Conservation (phyloP, 1,139 yeast genomes). For the Suhomyces guaymorum region DNA sequence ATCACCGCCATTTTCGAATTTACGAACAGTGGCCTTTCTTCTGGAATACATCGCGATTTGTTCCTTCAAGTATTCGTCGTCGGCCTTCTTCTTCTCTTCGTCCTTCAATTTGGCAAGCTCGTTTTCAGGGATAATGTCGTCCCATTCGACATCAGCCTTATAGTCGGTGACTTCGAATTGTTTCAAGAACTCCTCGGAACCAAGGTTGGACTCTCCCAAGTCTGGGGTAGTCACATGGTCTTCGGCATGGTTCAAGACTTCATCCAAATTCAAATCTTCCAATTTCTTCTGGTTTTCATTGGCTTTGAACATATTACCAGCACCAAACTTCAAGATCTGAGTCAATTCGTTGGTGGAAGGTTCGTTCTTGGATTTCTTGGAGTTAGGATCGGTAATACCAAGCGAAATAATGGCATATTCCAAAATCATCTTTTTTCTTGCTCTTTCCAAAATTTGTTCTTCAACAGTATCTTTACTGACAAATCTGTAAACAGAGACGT, state of each 20-base stretch:
- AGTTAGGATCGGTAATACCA: conserved; percentile 81
- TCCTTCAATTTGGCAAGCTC: conserved; percentile 87
- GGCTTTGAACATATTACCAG: conserved; percentile 96
- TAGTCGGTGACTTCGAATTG: conserved; percentile 98
- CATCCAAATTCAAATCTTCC: conserved; percentile 94
- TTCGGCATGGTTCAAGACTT: conserved; percentile 94
- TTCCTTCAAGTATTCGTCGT: conserved; percentile 82
- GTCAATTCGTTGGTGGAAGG: conserved; percentile 84
- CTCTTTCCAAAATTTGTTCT: conserved; percentile 94
- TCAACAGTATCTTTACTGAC: conserved; percentile 97
- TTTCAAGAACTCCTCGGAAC: conserved; percentile 95
- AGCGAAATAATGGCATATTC: conserved; percentile 96
- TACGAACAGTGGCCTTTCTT: conserved; percentile 71
- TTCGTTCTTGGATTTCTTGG: conserved; percentile 52
- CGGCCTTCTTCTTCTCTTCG: conserved; percentile 83
- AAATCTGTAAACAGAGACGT: conserved; percentile 94
- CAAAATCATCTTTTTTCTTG: conserved; percentile 94
- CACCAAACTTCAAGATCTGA: conserved; percentile 95
- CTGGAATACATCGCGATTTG: conserved; percentile 87
- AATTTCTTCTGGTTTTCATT: conserved; percentile 90
- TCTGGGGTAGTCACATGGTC: conserved; percentile 97
- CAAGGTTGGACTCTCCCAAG: conserved; percentile 91
- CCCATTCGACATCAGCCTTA: conserved; percentile 99
- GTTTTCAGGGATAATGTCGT: conserved; percentile 96
- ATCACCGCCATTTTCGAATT: conserved; percentile 29